Base-by-base conservation (phyloP, 2,329 filamentous ascomycete genomes). In the Alternaria sp. region DNA sequence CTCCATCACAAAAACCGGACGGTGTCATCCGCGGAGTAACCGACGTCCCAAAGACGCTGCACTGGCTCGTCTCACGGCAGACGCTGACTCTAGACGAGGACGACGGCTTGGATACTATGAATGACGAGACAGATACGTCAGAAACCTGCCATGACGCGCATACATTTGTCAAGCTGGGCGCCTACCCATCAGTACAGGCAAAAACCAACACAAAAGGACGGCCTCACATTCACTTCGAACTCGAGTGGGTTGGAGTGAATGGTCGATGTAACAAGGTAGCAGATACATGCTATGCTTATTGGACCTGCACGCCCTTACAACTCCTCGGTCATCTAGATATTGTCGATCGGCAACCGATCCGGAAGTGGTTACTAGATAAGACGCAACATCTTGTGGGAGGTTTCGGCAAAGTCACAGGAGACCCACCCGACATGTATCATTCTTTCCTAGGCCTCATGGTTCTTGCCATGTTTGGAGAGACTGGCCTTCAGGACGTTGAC, bases 271-370 rank as follows among this genome's bases (percentile, higher is more conserved):
- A 97, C 82, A 99, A 99, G 80, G 86, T 90, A 51, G 91, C 92
- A 10, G 96, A 99, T 80, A 98, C 96, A 0, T 99, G 96, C 81
- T 99, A 99, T 79, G 91, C 89, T 21, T 99, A 95, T 85, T 99
- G 96, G 96, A 93, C 92, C 0, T 86, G 86, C 5, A 93, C 88
- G 2, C 88, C 93, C 54, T 77, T 80, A 10, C 67, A 72, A 51
- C 63, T 77, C 4, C 71, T 80, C 13, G 73, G 70, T 13, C 70
- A 86, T 59, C 79, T 84, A 12, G 77, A 85, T 1, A 81, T 93
- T n/a, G 80, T 93, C 26, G 84, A 90, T 61, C 79, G 81, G 6
- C 75, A 78, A 11, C 85, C 89, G 0, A 88, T 91, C 47, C 88
- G 93, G n/a, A 86, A 86, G 52, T 98, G 96, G 80, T 84, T 99